Evolutionary conservation across 1,139 yeast genomes (phyloP), one percentile per base, ranked within the genome.

Genomic region (Scheffersomyces segobiensis): DNA sequence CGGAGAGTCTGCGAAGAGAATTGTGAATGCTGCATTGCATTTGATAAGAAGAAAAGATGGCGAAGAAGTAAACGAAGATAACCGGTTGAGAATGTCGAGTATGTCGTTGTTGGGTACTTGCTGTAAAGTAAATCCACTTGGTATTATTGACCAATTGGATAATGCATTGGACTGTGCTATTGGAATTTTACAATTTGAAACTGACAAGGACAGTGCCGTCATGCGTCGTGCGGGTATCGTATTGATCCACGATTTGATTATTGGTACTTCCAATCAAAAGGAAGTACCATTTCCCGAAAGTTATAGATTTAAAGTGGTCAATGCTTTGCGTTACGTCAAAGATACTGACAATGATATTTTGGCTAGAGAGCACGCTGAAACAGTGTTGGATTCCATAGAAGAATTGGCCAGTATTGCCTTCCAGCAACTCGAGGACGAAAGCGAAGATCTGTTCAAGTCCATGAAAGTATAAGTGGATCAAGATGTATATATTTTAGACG

Each of bases 191-290:
- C 87, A 70, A 66, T 84, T 79, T 81, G 97, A 79, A 72, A 78
- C 64, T 57, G 72, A 58, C 0, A 64, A 67, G 39, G 86, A 83
- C 2, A 74, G 78, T 53, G 78, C 86, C 0, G 74, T 88, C 0
- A 81, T 93, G 83, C 80, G 96, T 62, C 78, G 98, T 53, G 80
- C 96, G 0, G 93, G 97, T 0, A 81, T 91, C 3, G 89, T 87
- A 17, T 72, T 92, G 47, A 74, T 91, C 2, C 84, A 86, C 60
- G 96, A 91, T 65, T 73, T 91, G 61, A 71, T 90, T 2, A 64
- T 72, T 55, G 87, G 81, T 50, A 78, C 82, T 3, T 73, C 82
- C 1, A 63, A 69, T 24, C 71, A 80, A 6, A 76, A 76, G 18
- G 81, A 80, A 5, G 73, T 86, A 3, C 76, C 81, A 7, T 79